Conservation (phyloP, 192 early-diverging fungal species). For the Coemansia sp. region DNA sequence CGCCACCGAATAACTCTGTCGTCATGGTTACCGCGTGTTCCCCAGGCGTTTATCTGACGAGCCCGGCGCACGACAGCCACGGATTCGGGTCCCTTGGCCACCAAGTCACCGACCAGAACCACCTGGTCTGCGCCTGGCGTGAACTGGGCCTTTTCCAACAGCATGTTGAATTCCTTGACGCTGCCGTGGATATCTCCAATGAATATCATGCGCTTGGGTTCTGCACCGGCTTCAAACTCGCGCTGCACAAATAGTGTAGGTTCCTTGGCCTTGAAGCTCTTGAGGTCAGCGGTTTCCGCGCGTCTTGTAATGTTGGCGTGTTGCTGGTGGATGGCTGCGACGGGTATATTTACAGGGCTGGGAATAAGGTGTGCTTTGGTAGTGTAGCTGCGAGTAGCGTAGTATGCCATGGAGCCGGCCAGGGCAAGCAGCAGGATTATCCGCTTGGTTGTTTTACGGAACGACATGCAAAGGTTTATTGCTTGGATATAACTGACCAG, state of each 20-base stretch:
- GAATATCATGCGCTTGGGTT: slow-evolving; percentile 54
- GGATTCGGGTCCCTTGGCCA: slow-evolving; percentile 62
- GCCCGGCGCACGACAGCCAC: slow-evolving; percentile 55
- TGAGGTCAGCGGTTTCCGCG: no score
- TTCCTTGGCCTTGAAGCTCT: slow-evolving; percentile 23
- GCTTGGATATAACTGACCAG: no score
- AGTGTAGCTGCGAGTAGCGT: no score
- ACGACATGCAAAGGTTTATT: no score
- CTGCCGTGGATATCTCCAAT: slow-evolving; percentile 73
- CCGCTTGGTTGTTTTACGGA: no score
- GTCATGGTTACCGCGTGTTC: slow-evolving; percentile 73
- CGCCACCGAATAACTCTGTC: slow-evolving; percentile 62
- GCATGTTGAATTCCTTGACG: slow-evolving; percentile 50
- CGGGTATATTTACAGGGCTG: no score
- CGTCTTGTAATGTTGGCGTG: no score
- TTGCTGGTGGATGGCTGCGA: no score
- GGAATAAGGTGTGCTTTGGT: no score
- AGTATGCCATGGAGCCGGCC: no score
- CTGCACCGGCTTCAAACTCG: slow-evolving; percentile 1
- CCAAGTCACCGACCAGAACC: slow-evolving; percentile 65
- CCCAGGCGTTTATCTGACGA: slow-evolving; percentile 43
- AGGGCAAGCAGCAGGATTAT: no score
- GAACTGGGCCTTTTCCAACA: slow-evolving; percentile 49
- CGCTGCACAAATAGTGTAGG: slow-evolving; percentile 9
- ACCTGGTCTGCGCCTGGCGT: slow-evolving; percentile 51